Percentiles rank a stretch among this genome's conserved stretches.
These are phyloP conservation scores for Breviolum minutum DNA, from an alignment of 73 alveolate species.

Conservation along the genomic window DNA sequence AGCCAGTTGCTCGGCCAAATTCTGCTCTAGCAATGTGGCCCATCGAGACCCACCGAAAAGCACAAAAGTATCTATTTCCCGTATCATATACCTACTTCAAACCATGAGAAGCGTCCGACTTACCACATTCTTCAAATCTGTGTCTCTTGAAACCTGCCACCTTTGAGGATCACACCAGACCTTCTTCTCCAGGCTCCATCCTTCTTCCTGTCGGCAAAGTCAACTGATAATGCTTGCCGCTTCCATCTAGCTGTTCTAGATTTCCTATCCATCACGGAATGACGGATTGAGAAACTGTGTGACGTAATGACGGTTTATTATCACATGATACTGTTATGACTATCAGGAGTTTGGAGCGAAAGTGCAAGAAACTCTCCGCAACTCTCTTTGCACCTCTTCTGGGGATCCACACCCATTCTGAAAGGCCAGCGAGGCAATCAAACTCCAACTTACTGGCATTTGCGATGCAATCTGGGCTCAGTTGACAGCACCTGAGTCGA, in stretches of 20 bases:
- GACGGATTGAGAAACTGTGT: too few species aligned
- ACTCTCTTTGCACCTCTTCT: too few species aligned
- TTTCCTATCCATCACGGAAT: too few species aligned
- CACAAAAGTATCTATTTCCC: neutral
- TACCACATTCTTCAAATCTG: too few species aligned
- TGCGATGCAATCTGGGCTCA: neutral
- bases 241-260: too few species aligned
- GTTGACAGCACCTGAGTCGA: slow-evolving; percentile 33
- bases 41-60: neutral
- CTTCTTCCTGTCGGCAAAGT: neutral
- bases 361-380: too few species aligned
- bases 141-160: neutral
- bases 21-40: too few species aligned
- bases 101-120: neutral
- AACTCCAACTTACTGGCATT: neutral
- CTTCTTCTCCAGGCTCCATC: slow-evolving; percentile 42
- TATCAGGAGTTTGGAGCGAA: too few species aligned
- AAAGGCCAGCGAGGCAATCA: slow-evolving; percentile 31
- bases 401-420: slow-evolving; percentile 16
- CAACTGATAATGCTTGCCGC: too few species aligned
- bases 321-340: too few species aligned
- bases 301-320: too few species aligned
- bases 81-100: neutral
- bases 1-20: too few species aligned
- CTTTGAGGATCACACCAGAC: neutral